Conservation (phyloP, 805 yeast species). For the Wickerhamomyces bovis region DNA sequence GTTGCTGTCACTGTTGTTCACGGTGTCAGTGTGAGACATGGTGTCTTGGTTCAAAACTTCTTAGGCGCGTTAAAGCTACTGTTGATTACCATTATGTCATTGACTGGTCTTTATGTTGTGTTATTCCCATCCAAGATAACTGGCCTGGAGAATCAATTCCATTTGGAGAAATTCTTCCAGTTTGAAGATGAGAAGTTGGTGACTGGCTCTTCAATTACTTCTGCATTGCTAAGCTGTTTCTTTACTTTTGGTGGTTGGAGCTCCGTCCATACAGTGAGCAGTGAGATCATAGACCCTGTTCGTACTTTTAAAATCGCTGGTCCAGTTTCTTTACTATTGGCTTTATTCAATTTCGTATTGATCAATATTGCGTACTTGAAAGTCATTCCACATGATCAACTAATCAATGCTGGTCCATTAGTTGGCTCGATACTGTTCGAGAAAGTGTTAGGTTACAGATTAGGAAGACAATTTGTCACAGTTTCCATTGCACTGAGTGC, state of each 20-base stretch:
- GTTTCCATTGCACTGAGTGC: slow-evolving; percentile 55
- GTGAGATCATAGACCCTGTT: slow-evolving; percentile 55
- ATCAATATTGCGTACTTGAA: slow-evolving; percentile 53
- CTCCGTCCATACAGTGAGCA: slow-evolving; percentile 52
- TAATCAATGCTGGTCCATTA: slow-evolving; percentile 48
- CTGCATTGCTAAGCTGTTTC: slow-evolving; percentile 51
- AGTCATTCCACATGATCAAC: slow-evolving; percentile 47
- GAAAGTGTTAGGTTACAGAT: slow-evolving; percentile 43
- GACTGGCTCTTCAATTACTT: slow-evolving; percentile 40
- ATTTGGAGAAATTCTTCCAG: slow-evolving; percentile 24
- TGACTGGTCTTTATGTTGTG: slow-evolving; percentile 53
- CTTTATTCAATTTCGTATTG: slow-evolving; percentile 42
- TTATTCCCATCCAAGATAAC: slow-evolving; percentile 37
- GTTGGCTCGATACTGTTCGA: slow-evolving; percentile 55
- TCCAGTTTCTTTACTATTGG: slow-evolving; percentile 43
- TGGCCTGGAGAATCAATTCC: slow-evolving; percentile 35
- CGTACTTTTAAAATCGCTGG: slow-evolving; percentile 57
- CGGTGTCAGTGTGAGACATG: slow-evolving; percentile 53
- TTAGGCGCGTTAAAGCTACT: slow-evolving; percentile 57
- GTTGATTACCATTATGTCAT: slow-evolving; percentile 46
- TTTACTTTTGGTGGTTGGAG: slow-evolving; percentile 64
- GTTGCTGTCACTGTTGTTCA: slow-evolving; percentile 38
- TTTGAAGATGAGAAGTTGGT: slow-evolving; percentile 28
- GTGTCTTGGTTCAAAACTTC: slow-evolving; percentile 54
- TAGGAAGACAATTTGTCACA: slow-evolving; percentile 51